These are phyloP conservation scores for Plantago elongata DNA, from an alignment of 257 asterid species.

Conservation along the genomic window DNA sequence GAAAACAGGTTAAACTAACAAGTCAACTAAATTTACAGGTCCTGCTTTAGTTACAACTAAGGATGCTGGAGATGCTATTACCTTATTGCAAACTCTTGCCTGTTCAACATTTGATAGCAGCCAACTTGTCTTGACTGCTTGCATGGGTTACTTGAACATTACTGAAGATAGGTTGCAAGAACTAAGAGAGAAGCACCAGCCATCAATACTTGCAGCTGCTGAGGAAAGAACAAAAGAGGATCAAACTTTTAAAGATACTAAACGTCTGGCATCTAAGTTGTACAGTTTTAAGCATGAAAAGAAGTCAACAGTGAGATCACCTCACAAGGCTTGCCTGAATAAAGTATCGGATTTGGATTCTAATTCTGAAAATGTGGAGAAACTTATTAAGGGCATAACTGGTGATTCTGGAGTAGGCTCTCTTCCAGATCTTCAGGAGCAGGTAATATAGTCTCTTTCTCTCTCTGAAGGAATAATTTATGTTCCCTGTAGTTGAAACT, in stretches of 20 bases:
- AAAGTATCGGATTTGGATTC: conserved; percentile 30
- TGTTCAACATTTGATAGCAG: conserved; percentile 94
- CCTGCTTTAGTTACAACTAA: conserved; percentile 79
- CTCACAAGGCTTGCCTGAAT: conserved; percentile 26
- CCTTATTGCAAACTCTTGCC: conserved; percentile 68
- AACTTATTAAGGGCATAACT: conserved; percentile 39
- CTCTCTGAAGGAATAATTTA: too few relatives aligned
- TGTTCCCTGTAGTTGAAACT: not conserved
- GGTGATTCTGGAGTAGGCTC: conserved; percentile 62
- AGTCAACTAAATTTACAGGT: conserved; percentile 39
- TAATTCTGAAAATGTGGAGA: conserved; percentile 48
- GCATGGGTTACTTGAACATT: conserved; percentile 72
- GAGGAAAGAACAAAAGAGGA: conserved; percentile 69
- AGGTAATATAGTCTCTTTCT: conserved; percentile 38
- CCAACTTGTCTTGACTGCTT: conserved; percentile 92
- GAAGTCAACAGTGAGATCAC: conserved; percentile 35
- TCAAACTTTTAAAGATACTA: conserved; percentile 51
- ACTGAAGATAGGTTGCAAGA: conserved; percentile 62
- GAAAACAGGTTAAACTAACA: conserved; percentile 17
- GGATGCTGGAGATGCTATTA: conserved; percentile 88
- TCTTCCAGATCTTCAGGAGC: conserved; percentile 79
- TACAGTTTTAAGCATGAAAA: conserved; percentile 77
- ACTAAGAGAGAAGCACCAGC: conserved; percentile 72
- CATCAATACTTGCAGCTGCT: conserved; percentile 49
- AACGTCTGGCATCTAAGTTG: conserved; percentile 76